phyloP scores from a whole-genome alignment of 352 stramenopile species.

The Phytophthora kernoviae region DNA sequence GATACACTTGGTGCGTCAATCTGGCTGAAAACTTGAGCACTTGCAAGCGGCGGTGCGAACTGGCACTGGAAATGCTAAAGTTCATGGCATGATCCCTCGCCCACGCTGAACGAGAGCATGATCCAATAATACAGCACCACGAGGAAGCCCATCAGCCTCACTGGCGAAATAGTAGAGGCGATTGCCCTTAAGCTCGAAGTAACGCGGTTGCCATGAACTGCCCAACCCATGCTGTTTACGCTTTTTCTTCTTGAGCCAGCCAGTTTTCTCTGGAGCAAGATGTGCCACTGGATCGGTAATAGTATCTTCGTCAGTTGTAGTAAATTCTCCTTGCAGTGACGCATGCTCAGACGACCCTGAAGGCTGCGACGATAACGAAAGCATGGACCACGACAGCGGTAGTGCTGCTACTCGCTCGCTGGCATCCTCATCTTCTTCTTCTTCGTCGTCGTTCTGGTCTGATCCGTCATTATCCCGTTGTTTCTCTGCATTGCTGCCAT shows the following conservation, averaged over 20 bases:
- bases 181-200: constrained; percentile 85
- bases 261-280: constrained; percentile 62
- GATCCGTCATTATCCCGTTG: constrained; percentile 17
- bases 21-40: constrained; percentile 75
- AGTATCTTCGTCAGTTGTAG: constrained; percentile 21
- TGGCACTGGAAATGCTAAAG: constrained; percentile 76
- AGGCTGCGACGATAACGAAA: constrained; percentile 59
- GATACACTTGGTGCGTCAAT: constrained; percentile 69
- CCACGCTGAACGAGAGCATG: constrained; percentile 69
- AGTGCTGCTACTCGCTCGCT: constrained; percentile 43
- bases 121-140: constrained; percentile 73
- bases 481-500: background rate
- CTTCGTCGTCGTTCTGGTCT: constrained; percentile 19
- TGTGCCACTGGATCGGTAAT: constrained; percentile 17
- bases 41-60: constrained; percentile 55
- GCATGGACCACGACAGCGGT: constrained; percentile 63
- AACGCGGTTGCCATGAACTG: constrained; percentile 76
- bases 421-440: constrained; percentile 34
- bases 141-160: constrained; percentile 73
- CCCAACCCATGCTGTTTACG: constrained; percentile 74
- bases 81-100: constrained; percentile 64
- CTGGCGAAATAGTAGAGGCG: constrained; percentile 80
- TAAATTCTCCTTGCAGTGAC: constrained; percentile 30
- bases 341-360: constrained; percentile 34
- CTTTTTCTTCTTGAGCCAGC: constrained; percentile 83